These are phyloP conservation scores for Ascochyta koolunga DNA, from an alignment of 2,329 filamentous ascomycete genomes.

Conservation along the genomic window DNA sequence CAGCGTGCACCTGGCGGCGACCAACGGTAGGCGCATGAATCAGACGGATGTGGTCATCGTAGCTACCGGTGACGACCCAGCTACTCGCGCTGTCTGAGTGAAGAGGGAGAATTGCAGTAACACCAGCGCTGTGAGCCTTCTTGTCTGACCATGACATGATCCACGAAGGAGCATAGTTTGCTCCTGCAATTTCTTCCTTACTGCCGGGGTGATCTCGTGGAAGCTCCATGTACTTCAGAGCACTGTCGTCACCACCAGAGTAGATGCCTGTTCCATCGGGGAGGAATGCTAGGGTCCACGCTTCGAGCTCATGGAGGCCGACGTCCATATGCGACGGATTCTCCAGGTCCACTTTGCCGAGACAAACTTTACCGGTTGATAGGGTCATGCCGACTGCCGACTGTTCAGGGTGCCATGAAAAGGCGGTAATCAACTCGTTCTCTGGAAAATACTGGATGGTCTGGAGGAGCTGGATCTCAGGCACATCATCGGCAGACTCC, in stretches of 20 bases:
- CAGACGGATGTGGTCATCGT: constrained; percentile 83
- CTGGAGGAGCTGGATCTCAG: constrained; percentile 38
- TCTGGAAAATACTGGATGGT: constrained; percentile 60
- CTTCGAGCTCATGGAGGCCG: constrained; percentile 64
- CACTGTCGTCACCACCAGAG: constrained; percentile 78
- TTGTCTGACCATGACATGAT: constrained; percentile 54
- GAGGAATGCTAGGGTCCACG: constrained; percentile 73
- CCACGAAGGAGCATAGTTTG: constrained; percentile 15
- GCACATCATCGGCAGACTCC: constrained; percentile 13
- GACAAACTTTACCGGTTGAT: constrained; percentile 66
- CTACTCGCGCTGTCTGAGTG: constrained; percentile 52
- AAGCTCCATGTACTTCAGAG: constrained; percentile 55
- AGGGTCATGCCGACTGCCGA: constrained; percentile 72
- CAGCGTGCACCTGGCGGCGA: constrained; percentile 62
- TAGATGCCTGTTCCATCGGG: constrained; percentile 56
- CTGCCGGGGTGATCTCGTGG: constrained; percentile 10
- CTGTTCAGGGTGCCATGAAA: constrained; percentile 71
- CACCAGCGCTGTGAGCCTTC: constrained; percentile 76
- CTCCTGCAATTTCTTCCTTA: constrained; percentile 2
- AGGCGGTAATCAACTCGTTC: constrained; percentile 70
- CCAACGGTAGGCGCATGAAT: constrained; percentile 53
- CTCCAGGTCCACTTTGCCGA: constrained; percentile 34
- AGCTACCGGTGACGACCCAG: constrained; percentile 83
- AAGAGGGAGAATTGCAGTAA: constrained; percentile 84
- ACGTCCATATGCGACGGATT: constrained; percentile 28